Evolutionary conservation across 169 alveolate species (phyloP).

Genomic region (Cystoisospora suis): DNA sequence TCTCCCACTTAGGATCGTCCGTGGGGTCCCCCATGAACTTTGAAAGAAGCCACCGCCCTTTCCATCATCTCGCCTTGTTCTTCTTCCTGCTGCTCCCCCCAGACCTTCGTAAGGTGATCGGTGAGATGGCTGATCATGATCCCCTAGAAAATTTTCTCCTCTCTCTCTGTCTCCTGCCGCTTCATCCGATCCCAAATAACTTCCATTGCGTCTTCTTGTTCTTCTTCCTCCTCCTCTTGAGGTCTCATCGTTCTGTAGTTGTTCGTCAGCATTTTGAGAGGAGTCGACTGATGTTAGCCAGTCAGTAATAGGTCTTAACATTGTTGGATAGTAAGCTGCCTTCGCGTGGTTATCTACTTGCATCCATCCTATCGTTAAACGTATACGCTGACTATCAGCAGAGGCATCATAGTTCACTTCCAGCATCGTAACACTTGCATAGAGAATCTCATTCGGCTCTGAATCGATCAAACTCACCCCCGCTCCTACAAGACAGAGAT

Average conservation of each 20-base stretch:
- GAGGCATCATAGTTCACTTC: neutral
- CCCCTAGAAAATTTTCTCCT: too few species aligned
- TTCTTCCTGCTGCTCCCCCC: too few species aligned
- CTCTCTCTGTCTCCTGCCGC: neutral
- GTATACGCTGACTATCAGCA: conserved; percentile 28
- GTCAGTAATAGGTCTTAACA: conserved; percentile 61
- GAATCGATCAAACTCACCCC: conserved; percentile 51
- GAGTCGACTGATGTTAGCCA: conserved; percentile 19
- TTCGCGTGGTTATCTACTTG: conserved; percentile 61
- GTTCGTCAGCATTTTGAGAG: neutral
- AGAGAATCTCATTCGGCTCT: conserved; percentile 48
- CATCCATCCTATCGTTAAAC: conserved; percentile 48
- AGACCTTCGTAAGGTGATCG: too few species aligned
- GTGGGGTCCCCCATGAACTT: too few species aligned
- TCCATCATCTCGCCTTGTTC: too few species aligned
- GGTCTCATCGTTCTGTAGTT: neutral
- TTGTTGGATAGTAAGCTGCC: conserved; percentile 58
- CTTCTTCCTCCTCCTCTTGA: too few species aligned
- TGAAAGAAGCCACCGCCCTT: too few species aligned
- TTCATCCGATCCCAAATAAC: too few species aligned
- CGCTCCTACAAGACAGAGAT: conserved; percentile 30
- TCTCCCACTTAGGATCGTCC: too few species aligned
- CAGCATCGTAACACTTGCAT: conserved; percentile 31
- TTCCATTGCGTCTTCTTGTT: too few species aligned
- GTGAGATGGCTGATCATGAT: too few species aligned